Evolutionary conservation across 306 rosid genomes (phyloP), one percentile per base, ranked within the genome.

Genomic region (Bauhinia variegata): DNA sequence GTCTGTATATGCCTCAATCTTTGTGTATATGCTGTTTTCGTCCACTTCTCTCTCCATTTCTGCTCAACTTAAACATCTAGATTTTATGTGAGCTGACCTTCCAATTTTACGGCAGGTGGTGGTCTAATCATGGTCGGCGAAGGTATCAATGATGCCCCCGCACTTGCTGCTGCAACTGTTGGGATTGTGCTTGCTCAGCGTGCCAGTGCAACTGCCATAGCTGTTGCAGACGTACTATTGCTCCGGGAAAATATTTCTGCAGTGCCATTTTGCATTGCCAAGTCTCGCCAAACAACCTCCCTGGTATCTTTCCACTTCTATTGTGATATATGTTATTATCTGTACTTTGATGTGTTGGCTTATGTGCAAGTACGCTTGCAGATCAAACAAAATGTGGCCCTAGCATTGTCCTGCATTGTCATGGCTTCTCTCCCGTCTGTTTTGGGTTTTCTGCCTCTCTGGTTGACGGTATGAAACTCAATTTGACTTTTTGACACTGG

Each of bases 41-140:
- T 16, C 32, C n/a, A 11, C 39, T 46, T 46, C 44, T 9, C 42
- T 37, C 16, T n/a, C 53, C 12, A 54, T 42, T 50, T 16, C 28
- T 23, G 4, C 15, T 4, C 67, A 33, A 65, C 13, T 58, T 43
- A 8, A 14, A 43, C 23, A 23, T 15, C 28, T 4, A n/a, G 53
- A 31, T 28, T 41, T 50, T 33, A 44, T 48, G 54, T 59, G 46
- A 53, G 37, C 31, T 14, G 43, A 23, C 30, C 11, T 50, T 62
- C 46, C 44, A 17, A 30, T 41, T 61, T 50, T 32, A 55, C 70
- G 53, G 34, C 80, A 93, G 99, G 99, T 30, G 95, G 96, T 68
- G 99, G 97, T 72, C 79, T 93, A 63, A 86, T 93, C 67, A 93
- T 93, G 97, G 99, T 93, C 42, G 97, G 99, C 23, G 99, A 93